These are phyloP conservation scores for Andrographis paniculata DNA, from an alignment of 305 asterid genomes.

Conservation along the genomic window DNA sequence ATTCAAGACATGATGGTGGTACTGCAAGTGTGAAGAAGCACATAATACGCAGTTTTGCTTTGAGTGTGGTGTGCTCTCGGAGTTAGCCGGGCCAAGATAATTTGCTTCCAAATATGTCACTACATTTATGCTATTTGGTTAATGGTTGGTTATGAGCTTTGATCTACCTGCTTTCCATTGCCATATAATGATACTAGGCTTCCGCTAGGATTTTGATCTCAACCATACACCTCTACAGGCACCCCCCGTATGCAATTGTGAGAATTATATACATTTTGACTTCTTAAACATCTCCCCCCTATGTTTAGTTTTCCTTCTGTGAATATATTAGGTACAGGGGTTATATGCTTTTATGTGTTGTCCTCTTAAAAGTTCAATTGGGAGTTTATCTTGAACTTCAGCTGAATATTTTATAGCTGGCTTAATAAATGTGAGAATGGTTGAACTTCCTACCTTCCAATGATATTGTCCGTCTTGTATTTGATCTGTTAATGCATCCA, in stretches of 20 bases:
- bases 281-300: conserved; percentile 24
- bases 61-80: background rate
- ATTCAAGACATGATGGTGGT: too few relatives aligned
- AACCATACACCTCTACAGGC: conserved; percentile 16
- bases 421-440: background rate
- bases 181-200: conserved; percentile 21
- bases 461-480: background rate
- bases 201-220: conserved; percentile 24
- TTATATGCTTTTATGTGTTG: conserved; percentile 20
- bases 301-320: conserved; percentile 36
- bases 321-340: conserved; percentile 40
- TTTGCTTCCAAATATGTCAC: background rate
- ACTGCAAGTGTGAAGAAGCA: background rate
- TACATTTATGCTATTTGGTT: background rate
- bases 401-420: conserved; percentile 6
- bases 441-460: background rate
- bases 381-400: conserved; percentile 6
- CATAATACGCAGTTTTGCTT: background rate
- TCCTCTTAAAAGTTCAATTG: conserved; percentile 12
- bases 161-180: conserved; percentile 7
- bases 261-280: conserved; percentile 23
- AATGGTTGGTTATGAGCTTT: conserved; percentile 14
- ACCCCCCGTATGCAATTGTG: conserved; percentile 20
- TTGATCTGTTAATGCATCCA: background rate
- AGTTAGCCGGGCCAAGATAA: background rate